Evolutionary conservation across 2,329 filamentous ascomycete genomes (phyloP), one percentile per base, ranked within the genome.

Genomic region (Rutstroemia sp.): DNA sequence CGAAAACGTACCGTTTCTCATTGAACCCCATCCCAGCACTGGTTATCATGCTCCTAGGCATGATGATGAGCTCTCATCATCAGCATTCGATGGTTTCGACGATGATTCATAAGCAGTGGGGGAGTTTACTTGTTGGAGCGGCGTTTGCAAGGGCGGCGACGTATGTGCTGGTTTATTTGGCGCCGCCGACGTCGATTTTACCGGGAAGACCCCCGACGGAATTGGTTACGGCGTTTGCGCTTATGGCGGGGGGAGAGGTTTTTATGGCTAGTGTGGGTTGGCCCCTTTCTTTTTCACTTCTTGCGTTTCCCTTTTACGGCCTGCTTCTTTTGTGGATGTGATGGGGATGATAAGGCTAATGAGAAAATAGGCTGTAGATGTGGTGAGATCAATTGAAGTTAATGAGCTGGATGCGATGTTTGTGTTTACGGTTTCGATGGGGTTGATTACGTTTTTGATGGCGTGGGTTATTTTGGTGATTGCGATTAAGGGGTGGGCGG

Each of bases 41-140:
- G 4, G 82, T 96, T 49, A 92, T 97, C 63, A 76, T 96, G 57
- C 76, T 96, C 0, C 77, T 96, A 1, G 94, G 94, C 37, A 82
- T 92, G 69, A 94, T 96, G 88, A 97, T 97, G 92, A 87, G 87
- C 67, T 90, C 88, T 25, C 92, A 97, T 71, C 89, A 92, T 58
- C 68, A 70, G 58, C 71, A 77, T 27, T 88, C 84, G 58, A 89
- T 90, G 86, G 79, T 91, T 48, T 92, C 90, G 9, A 89, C 84
- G 63, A 96, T 94, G 89, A 81, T 97, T 49, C 92, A 97, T 73
- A 86, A 86, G 68, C 92, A 96, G 72, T 97, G 92, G 92, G 92
- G 92, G 25, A 84, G 84, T 66, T 79, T 97, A 63, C 79, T 97
- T 53, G 80, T 89, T 48, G 90, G 86, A 25, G 92, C 90, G 54